Evolutionary conservation across 257 asterid genomes (phyloP).

Genomic region (Eustoma russellianum): DNA sequence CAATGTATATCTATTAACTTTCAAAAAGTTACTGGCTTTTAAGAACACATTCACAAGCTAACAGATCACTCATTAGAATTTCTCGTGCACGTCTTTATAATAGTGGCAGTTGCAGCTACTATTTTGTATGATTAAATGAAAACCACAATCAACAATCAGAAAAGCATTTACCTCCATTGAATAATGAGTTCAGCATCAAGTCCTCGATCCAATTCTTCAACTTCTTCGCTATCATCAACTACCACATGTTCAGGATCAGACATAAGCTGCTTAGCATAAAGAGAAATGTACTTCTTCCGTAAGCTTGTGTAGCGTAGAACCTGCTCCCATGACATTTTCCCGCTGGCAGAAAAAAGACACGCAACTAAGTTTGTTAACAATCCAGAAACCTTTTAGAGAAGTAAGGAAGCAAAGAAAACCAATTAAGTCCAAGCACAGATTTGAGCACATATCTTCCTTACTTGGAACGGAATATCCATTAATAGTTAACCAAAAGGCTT

Average conservation of each 20-base stretch:
- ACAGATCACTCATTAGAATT: background rate
- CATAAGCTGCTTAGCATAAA: conserved; percentile 72
- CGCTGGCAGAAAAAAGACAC: conserved; percentile 42
- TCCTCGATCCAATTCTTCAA: conserved; percentile 76
- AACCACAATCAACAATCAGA: conserved; percentile 4
- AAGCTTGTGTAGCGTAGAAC: conserved; percentile 64
- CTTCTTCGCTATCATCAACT: conserved; percentile 70
- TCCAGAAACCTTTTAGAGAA: too few species aligned
- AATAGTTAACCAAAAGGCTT: too few species aligned
- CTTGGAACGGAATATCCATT: too few species aligned
- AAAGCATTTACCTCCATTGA: conserved; percentile 75
- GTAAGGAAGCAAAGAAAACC: too few species aligned
- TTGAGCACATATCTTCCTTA: too few species aligned
- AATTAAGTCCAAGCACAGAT: too few species aligned
- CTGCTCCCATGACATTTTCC: conserved; percentile 92
- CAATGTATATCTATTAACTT: too few species aligned
- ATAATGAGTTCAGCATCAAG: conserved; percentile 81
- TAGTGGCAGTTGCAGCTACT: conserved; percentile 2
- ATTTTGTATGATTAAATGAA: too few species aligned
- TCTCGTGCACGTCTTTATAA: background rate
- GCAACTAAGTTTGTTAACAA: too few species aligned
- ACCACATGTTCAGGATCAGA: conserved; percentile 61
- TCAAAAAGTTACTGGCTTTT: too few species aligned
- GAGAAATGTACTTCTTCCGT: conserved; percentile 77
- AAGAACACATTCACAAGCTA: background rate